Evolutionary conservation across 2,329 filamentous ascomycete species (phyloP).

Genomic region (Fusarium transvaalense): DNA sequence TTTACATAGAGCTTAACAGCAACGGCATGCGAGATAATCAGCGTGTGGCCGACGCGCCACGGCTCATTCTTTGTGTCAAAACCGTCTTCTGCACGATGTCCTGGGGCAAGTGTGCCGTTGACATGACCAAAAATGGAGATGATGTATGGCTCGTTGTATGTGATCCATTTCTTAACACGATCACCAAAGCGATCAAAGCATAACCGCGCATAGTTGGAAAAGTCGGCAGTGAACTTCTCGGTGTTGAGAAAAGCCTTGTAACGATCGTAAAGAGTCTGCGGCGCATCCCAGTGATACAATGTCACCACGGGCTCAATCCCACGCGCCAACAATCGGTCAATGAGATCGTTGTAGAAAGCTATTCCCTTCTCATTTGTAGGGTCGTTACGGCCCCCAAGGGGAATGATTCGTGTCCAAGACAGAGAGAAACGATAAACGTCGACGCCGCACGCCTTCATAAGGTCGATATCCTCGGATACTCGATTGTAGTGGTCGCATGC

Average conservation of each 20-base stretch:
- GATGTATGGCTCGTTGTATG: conserved; percentile 50
- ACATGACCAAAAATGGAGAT: conserved; percentile 43
- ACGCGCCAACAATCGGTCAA: neutral
- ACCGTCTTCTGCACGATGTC: conserved; percentile 5
- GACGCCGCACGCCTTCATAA: conserved; percentile 67
- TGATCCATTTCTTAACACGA: conserved; percentile 45
- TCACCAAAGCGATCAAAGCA: neutral
- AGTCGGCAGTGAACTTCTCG: neutral
- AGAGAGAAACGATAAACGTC: conserved; percentile 72
- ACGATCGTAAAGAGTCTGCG: conserved; percentile 1
- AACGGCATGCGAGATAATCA: conserved; percentile 1
- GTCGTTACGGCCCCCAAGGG: conserved; percentile 53
- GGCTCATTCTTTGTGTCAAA: conserved; percentile 1
- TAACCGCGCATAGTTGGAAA: neutral
- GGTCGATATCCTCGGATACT: conserved; percentile 64
- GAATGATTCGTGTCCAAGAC: conserved; percentile 73
- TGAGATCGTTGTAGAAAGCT: conserved; percentile 9
- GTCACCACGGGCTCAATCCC: conserved; percentile 3
- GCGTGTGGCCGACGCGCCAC: conserved; percentile 3
- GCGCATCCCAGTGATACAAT: conserved; percentile 7
- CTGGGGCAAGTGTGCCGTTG: conserved; percentile 40
- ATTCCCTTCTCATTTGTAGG: conserved; percentile 10
- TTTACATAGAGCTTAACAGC: neutral
- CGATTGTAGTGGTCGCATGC: conserved; percentile 55
- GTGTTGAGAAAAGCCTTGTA: conserved; percentile 4